Evolutionary conservation across 768 basidiomycete species (phyloP).

Genomic region (Boletus barrowsii): DNA sequence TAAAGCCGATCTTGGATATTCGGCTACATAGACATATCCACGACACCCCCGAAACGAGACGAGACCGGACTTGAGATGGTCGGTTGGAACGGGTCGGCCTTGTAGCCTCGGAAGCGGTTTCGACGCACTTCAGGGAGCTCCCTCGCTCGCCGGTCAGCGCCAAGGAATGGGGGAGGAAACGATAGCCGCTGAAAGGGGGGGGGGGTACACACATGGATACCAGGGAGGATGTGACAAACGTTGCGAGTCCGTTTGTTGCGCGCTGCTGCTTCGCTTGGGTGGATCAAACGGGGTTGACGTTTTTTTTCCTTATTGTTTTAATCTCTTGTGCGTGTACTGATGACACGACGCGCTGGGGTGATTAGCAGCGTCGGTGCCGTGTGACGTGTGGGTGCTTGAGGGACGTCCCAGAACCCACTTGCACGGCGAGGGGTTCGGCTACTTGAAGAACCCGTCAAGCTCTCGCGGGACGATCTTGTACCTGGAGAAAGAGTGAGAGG

Average conservation of each 20-base stretch:
- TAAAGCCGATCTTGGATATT: background rate
- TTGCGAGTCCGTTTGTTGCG: background rate
- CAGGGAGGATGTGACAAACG: background rate
- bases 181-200: background rate
- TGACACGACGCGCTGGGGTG: background rate
- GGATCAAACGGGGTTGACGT: background rate
- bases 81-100: background rate
- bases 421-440: background rate
- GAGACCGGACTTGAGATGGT: background rate
- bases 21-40: background rate
- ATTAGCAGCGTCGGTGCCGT: background rate
- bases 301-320: background rate
- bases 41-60: background rate
- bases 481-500: background rate
- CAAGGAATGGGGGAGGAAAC: too few relatives aligned
- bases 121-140: background rate
- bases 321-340: too few relatives aligned
- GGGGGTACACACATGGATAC: too few relatives aligned
- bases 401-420: too few relatives aligned
- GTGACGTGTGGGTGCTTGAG: background rate
- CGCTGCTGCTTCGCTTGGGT: background rate
- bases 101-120: background rate
- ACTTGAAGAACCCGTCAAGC: background rate
- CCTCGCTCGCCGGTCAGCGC: too few relatives aligned
- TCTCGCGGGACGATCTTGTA: conserved; percentile 10